These are phyloP conservation scores for Starmerella bombicola DNA, from an alignment of 805 yeast genomes.

Conservation along the genomic window DNA sequence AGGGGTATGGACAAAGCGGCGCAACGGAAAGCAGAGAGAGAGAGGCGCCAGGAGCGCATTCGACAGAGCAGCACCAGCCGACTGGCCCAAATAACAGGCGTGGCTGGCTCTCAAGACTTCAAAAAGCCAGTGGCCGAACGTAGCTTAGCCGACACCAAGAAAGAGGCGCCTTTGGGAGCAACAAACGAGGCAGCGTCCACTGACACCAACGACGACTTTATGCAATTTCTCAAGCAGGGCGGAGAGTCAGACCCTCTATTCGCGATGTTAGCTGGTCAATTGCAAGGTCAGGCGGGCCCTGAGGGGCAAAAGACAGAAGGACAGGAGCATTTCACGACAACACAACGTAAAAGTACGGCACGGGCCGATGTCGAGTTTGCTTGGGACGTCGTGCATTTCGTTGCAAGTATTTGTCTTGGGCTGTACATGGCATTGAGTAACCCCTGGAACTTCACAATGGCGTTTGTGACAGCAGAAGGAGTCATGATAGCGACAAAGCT, in stretches of 20 bases:
- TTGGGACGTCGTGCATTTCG: conserved; percentile 19
- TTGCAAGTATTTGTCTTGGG: conserved; percentile 19
- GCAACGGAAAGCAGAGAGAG: conserved; percentile 19
- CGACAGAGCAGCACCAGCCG: conserved; percentile 24
- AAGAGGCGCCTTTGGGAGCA: not conserved
- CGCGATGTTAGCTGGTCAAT: not conserved
- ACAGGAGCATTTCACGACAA: not conserved
- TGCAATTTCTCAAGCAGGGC: not conserved
- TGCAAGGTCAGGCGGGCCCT: not conserved
- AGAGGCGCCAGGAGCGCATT: conserved; percentile 27
- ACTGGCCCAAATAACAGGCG: conserved; percentile 26
- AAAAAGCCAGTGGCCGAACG: conserved; percentile 5
- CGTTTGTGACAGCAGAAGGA: conserved; percentile 22
- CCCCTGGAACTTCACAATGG: conserved; percentile 17
- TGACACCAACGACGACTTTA: not conserved
- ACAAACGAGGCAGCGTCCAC: not conserved
- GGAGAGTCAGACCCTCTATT: not conserved
- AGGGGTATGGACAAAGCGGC: conserved; percentile 9
- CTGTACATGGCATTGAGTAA: conserved; percentile 19
- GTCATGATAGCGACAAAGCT: conserved; percentile 21
- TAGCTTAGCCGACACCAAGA: not conserved
- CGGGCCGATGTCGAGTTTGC: conserved; percentile 3
- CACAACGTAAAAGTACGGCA: conserved; percentile 2
- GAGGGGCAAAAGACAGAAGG: conserved; percentile 1
- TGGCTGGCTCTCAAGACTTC: conserved; percentile 21